A percentile compares a stretch with the other conserved stretches of the same genome.
phyloP scores from a whole-genome alignment of 2,329 filamentous ascomycete genomes.

The Exophiala dermatitidis region DNA sequence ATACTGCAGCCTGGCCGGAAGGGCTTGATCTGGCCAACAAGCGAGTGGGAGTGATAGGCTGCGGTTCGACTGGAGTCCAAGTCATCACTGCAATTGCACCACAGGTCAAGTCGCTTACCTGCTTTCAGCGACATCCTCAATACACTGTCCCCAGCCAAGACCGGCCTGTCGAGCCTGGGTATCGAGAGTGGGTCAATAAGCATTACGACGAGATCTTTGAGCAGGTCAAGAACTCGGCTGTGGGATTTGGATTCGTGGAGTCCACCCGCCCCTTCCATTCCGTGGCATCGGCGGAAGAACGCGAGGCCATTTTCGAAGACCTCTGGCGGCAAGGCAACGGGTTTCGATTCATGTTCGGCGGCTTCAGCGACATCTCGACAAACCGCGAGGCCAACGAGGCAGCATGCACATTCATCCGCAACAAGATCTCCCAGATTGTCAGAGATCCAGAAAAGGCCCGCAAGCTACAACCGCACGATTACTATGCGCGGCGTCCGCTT shows the following conservation, averaged over 20 bases:
- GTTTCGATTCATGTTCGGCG: slow-evolving; percentile 35
- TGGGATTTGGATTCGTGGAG: slow-evolving; percentile 19
- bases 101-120: slow-evolving; percentile 30
- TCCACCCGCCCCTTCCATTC: slow-evolving; percentile 23
- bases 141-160: slow-evolving; percentile 15
- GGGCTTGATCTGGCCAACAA: slow-evolving; percentile 12
- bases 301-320: slow-evolving; percentile 28
- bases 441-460: slow-evolving; percentile 30
- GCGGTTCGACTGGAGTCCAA: slow-evolving; percentile 39
- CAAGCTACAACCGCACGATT: slow-evolving; percentile 42
- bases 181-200: slow-evolving; percentile 29
- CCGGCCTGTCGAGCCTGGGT: slow-evolving; percentile 4
- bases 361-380: slow-evolving; percentile 34
- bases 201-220: slow-evolving; percentile 32
- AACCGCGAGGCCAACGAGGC: slow-evolving; percentile 36
- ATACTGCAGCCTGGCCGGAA: slow-evolving; percentile 30
- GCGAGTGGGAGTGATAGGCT: slow-evolving; percentile 38
- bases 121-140: slow-evolving; percentile 34
- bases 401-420: slow-evolving; percentile 34
- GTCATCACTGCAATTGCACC: slow-evolving; percentile 25
- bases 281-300: slow-evolving; percentile 4
- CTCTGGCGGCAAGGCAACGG: slow-evolving; percentile 32
- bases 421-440: slow-evolving; percentile 31
- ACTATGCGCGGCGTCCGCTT: slow-evolving; percentile 46
- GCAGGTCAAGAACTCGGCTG: slow-evolving; percentile 27